Evolutionary conservation across 257 asterid species (phyloP), one percentile per base, ranked within the genome.

Genomic region (Penstemon newberryi): DNA sequence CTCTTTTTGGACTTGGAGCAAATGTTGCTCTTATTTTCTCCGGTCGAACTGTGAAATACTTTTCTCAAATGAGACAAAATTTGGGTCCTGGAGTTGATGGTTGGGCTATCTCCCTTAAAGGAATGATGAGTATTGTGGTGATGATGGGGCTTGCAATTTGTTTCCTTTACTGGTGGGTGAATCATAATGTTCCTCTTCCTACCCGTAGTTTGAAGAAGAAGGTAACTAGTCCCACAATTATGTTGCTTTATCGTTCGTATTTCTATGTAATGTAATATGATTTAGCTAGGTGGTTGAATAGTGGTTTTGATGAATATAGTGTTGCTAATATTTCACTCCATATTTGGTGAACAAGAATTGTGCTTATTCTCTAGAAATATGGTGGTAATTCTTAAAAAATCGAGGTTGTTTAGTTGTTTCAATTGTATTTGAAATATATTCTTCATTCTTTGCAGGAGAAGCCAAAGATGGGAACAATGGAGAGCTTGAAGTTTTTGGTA

Each of bases 11-110:
- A 33, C 96, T 94, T 41, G 99, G 99, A 56, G 99, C 99, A 13
- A 94, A 94, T 65, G 84, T 94, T 12, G 99, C 99, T 18, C 96
- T 94, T 59, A 40, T 94, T 75, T 94, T 94, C 89, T 94, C 99
- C 4, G 99, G 99, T 15, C 88, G 97, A 50, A 94, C 99, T 0
- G 99, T 94, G 70, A 94, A 94, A 78, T 94, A 94, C 77, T 94
- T 94, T 85, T 94, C 99, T 18, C 84, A 94, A 70, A 10, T 94
- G 88, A 83, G 99, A 73, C 70, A 81, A 72, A 79, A 75, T 62
- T 81, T 91, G 52, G 96, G 96, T 56, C 99, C 99, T 6, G 99
- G 99, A 8, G 90, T 94, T 57, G 99, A 94, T 80, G 99, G 99
- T 46, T 94, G 99, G 99, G 99, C 99, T 11, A 18, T 94, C 70